A percentile compares a stretch with the other conserved stretches of the same genome.
Conservation (phyloP, 495 filamentous ascomycete species). For the Penicillium samsonianum region DNA sequence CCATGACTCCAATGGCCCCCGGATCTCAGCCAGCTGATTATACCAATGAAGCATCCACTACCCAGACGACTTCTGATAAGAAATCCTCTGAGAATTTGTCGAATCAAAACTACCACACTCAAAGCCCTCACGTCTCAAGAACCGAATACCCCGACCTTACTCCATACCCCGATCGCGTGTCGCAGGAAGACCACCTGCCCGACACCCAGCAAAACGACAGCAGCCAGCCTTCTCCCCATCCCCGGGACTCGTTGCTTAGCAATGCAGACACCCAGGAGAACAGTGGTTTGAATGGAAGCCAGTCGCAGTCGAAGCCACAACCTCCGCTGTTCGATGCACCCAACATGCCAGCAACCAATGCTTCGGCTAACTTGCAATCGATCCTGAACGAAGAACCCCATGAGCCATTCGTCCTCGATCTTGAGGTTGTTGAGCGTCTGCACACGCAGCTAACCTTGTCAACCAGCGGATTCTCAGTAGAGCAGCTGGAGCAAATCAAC, state of each 20-base stretch:
- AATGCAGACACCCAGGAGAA: slow-evolving; percentile 33
- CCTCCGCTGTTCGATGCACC: slow-evolving; percentile 49
- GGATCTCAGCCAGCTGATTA: slow-evolving; percentile 76
- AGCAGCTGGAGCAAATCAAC: slow-evolving; percentile 93
- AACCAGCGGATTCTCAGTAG: slow-evolving; percentile 79
- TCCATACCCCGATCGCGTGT: slow-evolving; percentile 29
- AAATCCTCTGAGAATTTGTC: slow-evolving; percentile 59
- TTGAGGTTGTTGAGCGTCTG: slow-evolving; percentile 53
- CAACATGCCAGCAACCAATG: slow-evolving; percentile 28
- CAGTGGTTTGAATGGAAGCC: slow-evolving; percentile 37
- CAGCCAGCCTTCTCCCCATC: slow-evolving; percentile 41
- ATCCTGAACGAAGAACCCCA: slow-evolving; percentile 48
- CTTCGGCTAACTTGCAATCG: slow-evolving; percentile 41
- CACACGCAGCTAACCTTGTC: slow-evolving; percentile 58
- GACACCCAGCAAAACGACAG: slow-evolving; percentile 48
- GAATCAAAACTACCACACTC: slow-evolving; percentile 57
- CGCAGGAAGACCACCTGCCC: slow-evolving; percentile 48
- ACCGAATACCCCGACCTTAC: slow-evolving; percentile 36
- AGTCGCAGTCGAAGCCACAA: slow-evolving; percentile 45
- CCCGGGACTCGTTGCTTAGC: slow-evolving; percentile 21
- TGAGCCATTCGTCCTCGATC: slow-evolving; percentile 56
- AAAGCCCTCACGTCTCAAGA: slow-evolving; percentile 44
- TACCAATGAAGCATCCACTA: slow-evolving; percentile 82
- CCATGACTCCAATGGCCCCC: slow-evolving; percentile 70
- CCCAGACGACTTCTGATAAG: slow-evolving; percentile 73